These are phyloP conservation scores for Pisolithus thermaeus DNA, from an alignment of 1,284 basidiomycete species.

Conservation along the genomic window DNA sequence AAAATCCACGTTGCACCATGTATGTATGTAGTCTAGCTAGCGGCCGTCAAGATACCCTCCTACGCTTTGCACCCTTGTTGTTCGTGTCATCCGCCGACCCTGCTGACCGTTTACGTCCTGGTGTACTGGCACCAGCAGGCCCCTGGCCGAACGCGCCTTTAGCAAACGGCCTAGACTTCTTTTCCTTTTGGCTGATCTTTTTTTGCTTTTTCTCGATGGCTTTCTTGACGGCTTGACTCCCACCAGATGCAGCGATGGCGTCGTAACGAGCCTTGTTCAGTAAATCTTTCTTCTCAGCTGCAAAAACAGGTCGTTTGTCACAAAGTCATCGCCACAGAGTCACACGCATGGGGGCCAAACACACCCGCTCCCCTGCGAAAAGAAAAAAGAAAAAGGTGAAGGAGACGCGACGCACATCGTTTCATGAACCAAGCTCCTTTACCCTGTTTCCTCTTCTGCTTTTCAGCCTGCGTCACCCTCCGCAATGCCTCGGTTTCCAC, in stretches of 20 bases:
- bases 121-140: not conserved
- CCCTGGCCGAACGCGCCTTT: constrained; percentile 19
- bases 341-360: not conserved
- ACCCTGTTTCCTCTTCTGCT: constrained; percentile 66
- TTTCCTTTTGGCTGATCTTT: constrained; percentile 87
- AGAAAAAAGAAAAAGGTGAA: not conserved
- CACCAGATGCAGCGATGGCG: constrained; percentile 67
- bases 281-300: constrained; percentile 75
- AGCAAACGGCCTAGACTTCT: constrained; percentile 71
- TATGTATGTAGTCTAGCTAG: not conserved
- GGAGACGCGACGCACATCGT: constrained; percentile 50
- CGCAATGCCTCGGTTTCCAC: constrained; percentile 64
- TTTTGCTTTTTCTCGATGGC: constrained; percentile 86
- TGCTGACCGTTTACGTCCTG: constrained; percentile 11
- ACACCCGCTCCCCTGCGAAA: not conserved
- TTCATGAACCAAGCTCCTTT: constrained; percentile 90
- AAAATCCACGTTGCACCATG: not conserved
- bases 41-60: constrained; percentile 12
- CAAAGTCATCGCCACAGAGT: not conserved
- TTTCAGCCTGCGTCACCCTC: constrained; percentile 62
- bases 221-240: constrained; percentile 77
- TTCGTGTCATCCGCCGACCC: constrained; percentile 6
- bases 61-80: constrained; percentile 16
- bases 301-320: not conserved
- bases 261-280: constrained; percentile 73